phyloP scores from a whole-genome alignment of 495 filamentous ascomycete genomes.

The Lophiostoma macrostomum region DNA sequence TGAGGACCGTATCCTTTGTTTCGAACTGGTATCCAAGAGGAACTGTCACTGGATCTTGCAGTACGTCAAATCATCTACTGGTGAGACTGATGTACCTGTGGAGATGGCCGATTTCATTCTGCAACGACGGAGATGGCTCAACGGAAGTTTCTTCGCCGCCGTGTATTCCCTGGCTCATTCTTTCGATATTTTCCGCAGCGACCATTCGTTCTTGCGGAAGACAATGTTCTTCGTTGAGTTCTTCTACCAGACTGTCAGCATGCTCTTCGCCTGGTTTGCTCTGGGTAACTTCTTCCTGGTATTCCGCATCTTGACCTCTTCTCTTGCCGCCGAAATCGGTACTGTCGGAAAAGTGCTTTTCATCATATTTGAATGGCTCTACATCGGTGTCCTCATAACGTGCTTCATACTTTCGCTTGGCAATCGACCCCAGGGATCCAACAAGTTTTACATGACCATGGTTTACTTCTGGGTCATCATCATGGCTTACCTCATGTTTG shows the following conservation, averaged over 20 bases:
- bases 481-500: conserved; percentile 93
- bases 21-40: conserved; percentile 95
- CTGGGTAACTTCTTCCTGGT: conserved; percentile 99
- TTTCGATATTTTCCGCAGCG: conserved; percentile 88
- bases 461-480: conserved; percentile 95
- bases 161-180: conserved; percentile 93
- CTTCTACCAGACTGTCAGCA: conserved; percentile 87
- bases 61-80: conserved; percentile 94
- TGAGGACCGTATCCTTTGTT: conserved; percentile 98
- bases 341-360: conserved; percentile 73
- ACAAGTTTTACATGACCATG: conserved; percentile 92
- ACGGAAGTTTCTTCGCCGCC: conserved; percentile 97
- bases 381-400: conserved; percentile 83
- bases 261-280: conserved; percentile 99
- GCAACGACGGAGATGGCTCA: conserved; percentile 95
- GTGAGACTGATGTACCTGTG: conserved; percentile 97
- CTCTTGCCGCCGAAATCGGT: conserved; percentile 67
- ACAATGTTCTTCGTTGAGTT: conserved; percentile 89
- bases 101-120: conserved; percentile 92
- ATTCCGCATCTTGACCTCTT: conserved; percentile 92
- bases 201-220: conserved; percentile 85
- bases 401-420: conserved; percentile 95
- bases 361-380: conserved; percentile 93
- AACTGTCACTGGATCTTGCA: conserved; percentile 96
- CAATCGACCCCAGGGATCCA: conserved; percentile 92